These are phyloP conservation scores for Diaporthe nobilis DNA, from an alignment of 2,329 filamentous ascomycete genomes.

Conservation along the genomic window DNA sequence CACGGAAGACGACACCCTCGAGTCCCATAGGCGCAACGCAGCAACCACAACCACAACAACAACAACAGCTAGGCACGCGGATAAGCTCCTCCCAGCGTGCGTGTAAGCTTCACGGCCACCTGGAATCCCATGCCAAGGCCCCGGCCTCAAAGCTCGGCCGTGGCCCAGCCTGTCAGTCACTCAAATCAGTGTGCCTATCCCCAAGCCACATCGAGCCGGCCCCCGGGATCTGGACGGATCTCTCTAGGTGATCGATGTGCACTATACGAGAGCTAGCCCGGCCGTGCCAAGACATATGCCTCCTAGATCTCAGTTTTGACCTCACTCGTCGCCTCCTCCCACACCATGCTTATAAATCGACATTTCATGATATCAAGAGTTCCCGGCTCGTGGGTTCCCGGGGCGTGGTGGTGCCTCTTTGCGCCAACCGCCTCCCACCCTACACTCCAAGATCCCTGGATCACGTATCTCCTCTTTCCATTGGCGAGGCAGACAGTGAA, in stretches of 20 bases:
- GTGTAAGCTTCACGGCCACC: background rate
- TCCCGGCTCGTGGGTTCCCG: background rate
- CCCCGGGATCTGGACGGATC: conserved; percentile 1
- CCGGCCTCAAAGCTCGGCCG: background rate
- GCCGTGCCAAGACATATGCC: background rate
- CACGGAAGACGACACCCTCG: background rate
- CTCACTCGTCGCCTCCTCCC: background rate
- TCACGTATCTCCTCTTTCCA: background rate
- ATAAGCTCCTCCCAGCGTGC: background rate
- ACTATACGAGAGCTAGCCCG: background rate
- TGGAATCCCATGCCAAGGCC: background rate
- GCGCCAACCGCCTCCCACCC: no score
- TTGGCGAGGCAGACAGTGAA: background rate
- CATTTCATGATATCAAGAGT: background rate
- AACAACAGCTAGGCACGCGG: background rate
- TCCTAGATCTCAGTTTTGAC: background rate
- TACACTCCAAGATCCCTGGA: background rate
- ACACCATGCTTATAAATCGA: background rate
- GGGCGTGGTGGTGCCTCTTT: no score
- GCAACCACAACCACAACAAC: background rate
- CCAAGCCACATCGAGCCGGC: conserved; percentile 13
- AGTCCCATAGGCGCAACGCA: background rate
- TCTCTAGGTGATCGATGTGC: background rate
- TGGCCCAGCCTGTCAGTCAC: background rate
- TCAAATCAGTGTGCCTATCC: background rate